A percentile compares a stretch with the other conserved stretches of the same genome.
phyloP scores from a whole-genome alignment of 2,329 filamentous ascomycete species.

The Capronia americana region DNA sequence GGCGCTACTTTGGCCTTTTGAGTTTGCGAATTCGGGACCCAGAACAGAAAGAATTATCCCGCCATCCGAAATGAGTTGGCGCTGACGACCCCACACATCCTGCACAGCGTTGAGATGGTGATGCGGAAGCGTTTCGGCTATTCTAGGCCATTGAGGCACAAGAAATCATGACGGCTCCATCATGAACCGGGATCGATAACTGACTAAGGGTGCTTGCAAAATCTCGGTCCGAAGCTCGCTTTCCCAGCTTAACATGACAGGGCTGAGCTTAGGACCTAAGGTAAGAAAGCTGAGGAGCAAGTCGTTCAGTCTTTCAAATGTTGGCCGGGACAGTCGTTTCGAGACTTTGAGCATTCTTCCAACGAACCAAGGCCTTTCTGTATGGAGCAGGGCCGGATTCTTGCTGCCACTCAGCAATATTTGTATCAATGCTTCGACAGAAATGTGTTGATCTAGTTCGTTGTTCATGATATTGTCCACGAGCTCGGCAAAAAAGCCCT shows the following conservation, averaged over 20 bases:
- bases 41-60: not conserved
- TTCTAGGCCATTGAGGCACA: not conserved
- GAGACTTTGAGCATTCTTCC: constrained; percentile 51
- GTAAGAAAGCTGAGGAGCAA: constrained; percentile 48
- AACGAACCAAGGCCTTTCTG: constrained; percentile 48
- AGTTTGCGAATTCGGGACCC: not conserved
- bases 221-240: constrained; percentile 47
- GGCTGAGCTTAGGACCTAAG: constrained; percentile 39
- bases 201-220: constrained; percentile 46
- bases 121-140: constrained; percentile 3
- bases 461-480: constrained; percentile 45
- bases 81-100: constrained; percentile 9
- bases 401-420: constrained; percentile 49
- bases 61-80: not conserved
- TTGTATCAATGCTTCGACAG: constrained; percentile 49
- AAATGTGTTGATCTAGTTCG: constrained; percentile 48
- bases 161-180: constrained; percentile 20
- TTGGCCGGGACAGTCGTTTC: constrained; percentile 45
- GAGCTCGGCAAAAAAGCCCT: constrained; percentile 45
- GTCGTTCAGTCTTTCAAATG: constrained; percentile 47
- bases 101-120: not conserved
- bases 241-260: constrained; percentile 44
- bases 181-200: constrained; percentile 44
- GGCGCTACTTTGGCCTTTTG: not conserved
- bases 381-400: constrained; percentile 35